Conservation (phyloP, 1,284 basidiomycete genomes). For the Cutaneotrichosporon spelunceum region DNA sequence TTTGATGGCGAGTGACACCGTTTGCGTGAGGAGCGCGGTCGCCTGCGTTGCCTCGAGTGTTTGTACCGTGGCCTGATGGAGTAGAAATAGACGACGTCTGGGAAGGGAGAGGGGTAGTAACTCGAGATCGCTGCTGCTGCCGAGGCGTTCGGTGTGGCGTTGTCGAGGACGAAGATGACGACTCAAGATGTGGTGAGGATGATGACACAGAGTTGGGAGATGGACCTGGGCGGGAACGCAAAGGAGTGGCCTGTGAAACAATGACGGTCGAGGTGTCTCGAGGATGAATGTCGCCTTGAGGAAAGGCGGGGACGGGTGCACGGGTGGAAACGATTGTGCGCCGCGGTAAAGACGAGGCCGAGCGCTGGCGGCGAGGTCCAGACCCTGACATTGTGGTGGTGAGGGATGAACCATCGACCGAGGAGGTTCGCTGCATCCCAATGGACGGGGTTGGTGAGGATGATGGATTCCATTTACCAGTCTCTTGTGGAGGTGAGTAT, state of each 20-base stretch:
- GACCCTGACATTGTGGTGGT: neutral
- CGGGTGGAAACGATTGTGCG: slow-evolving; percentile 4
- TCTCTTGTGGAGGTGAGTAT: neutral
- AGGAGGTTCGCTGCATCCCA: neutral
- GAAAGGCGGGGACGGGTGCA: slow-evolving; percentile 3
- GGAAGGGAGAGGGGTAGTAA: neutral
- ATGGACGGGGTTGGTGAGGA: neutral
- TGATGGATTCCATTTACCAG: neutral
- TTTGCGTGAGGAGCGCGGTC: slow-evolving; percentile 10
- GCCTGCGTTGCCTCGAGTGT: neutral
- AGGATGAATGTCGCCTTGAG: neutral
- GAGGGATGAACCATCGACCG: slow-evolving; percentile 2
- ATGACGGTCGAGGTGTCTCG: neutral
- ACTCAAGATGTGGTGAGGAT: neutral
- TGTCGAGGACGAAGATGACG: neutral
- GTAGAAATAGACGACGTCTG: neutral
- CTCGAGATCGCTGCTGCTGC: neutral
- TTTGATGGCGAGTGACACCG: slow-evolving; percentile 4
- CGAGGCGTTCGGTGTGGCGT: neutral
- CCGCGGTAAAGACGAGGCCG: slow-evolving; percentile 12
- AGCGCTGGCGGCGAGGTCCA: slow-evolving; percentile 15
- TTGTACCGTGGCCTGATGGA: neutral
- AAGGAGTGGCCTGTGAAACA: neutral
- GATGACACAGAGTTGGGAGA: neutral
- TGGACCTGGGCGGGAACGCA: neutral